Conservation (phyloP, 2,329 filamentous ascomycete species). For the Penicillium hordei region DNA sequence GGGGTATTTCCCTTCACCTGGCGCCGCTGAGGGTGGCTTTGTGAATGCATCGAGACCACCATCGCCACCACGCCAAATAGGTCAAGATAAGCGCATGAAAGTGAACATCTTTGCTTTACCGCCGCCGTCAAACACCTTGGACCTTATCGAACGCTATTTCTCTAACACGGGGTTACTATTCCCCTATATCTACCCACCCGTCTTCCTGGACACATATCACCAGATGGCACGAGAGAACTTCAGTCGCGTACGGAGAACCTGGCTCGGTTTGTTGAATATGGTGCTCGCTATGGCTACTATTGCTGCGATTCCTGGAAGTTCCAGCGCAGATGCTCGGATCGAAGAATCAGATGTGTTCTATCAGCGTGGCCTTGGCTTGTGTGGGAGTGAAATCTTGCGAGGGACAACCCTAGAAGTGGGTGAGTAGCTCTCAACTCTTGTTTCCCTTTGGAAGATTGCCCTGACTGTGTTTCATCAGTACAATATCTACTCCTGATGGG, state of each 20-base stretch:
- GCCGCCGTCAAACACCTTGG: slow-evolving; percentile 10
- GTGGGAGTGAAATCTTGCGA: slow-evolving; percentile 21
- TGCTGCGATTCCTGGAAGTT: slow-evolving; percentile 11
- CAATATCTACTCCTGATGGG: slow-evolving; percentile 52
- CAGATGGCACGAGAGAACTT: slow-evolving; percentile 23
- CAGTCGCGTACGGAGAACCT: slow-evolving; percentile 26
- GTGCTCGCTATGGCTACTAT: slow-evolving; percentile 31
- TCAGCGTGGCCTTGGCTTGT: slow-evolving; percentile 23
- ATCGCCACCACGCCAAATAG: not conserved
- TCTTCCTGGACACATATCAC: slow-evolving; percentile 29
- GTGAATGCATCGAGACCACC: slow-evolving; percentile 22
- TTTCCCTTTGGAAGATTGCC: not conserved
- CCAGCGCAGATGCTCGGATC: slow-evolving; percentile 10
- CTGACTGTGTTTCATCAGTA: slow-evolving; percentile 31
- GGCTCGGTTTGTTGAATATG: slow-evolving; percentile 35
- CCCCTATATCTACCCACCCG: slow-evolving; percentile 30
- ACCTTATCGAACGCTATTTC: slow-evolving; percentile 26
- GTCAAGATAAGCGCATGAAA: not conserved
- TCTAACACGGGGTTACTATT: slow-evolving; percentile 30
- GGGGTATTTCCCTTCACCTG: slow-evolving; percentile 11
- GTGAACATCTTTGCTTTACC: slow-evolving; percentile 20
- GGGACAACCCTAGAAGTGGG: slow-evolving; percentile 27
- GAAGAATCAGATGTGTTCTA: slow-evolving; percentile 23
- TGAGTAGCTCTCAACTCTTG: slow-evolving; percentile 1
- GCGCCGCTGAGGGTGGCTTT: slow-evolving; percentile 17